A percentile compares a stretch with the other conserved stretches of the same genome.
Evolutionary conservation across 331 rosid genomes (phyloP).

Genomic region (Stylosanthes scabra): DNA sequence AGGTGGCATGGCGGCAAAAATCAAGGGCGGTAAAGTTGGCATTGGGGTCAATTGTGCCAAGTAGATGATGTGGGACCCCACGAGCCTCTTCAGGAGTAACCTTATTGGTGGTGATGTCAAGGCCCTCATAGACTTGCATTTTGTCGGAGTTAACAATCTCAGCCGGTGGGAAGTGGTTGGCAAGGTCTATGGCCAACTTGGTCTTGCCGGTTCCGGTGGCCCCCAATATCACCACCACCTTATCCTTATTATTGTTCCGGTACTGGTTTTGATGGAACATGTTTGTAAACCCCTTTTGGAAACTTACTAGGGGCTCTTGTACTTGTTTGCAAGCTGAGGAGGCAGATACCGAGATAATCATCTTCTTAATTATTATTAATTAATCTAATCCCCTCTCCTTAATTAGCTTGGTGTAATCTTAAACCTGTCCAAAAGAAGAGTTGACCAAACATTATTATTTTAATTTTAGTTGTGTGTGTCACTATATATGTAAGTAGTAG

Average conservation of each 20-base stretch:
- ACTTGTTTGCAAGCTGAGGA: slow-evolving; percentile 60
- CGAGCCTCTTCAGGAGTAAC: slow-evolving; percentile 69
- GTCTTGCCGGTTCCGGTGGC: slow-evolving; percentile 98
- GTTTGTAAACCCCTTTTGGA: slow-evolving; percentile 51
- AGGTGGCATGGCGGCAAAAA: slow-evolving; percentile 60
- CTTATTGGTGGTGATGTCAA: slow-evolving; percentile 91
- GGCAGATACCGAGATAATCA: slow-evolving; percentile 36
- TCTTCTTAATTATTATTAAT: slow-evolving; percentile 26
- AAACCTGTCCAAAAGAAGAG: slow-evolving; percentile 32
- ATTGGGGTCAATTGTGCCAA: slow-evolving; percentile 63
- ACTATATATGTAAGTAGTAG: neutral
- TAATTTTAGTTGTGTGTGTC: neutral
- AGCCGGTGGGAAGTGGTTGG: slow-evolving; percentile 61
- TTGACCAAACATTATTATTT: slow-evolving; percentile 37
- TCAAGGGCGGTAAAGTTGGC: slow-evolving; percentile 60
- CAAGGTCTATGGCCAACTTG: slow-evolving; percentile 82
- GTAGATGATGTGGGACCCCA: slow-evolving; percentile 82
- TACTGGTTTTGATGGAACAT: slow-evolving; percentile 46
- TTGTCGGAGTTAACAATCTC: slow-evolving; percentile 93
- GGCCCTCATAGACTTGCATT: slow-evolving; percentile 87
- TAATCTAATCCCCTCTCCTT: neutral
- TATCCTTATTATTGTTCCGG: slow-evolving; percentile 47
- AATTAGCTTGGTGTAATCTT: slow-evolving; percentile 28
- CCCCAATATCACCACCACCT: slow-evolving; percentile 81
- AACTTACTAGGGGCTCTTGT: slow-evolving; percentile 52